These are phyloP conservation scores for Orychophragmus violaceus DNA, from an alignment of 345 rosid species.

Conservation along the genomic window DNA sequence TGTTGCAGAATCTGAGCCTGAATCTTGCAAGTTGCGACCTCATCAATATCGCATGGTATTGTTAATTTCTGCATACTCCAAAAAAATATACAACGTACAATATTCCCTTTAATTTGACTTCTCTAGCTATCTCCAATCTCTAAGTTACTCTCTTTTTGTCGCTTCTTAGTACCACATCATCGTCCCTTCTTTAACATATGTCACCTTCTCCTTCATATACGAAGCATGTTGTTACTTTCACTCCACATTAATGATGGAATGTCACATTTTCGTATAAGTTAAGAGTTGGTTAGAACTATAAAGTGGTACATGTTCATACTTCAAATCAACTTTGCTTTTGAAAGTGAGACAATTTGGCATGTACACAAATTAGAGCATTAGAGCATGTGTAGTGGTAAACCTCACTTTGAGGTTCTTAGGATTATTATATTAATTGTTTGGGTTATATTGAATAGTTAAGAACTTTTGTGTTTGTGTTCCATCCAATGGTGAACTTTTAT, in stretches of 20 bases:
- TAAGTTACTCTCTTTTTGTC: conserved; percentile 4
- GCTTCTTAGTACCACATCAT: conserved; percentile 21
- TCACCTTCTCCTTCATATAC: conserved; percentile 22
- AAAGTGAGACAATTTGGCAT: conserved; percentile 20
- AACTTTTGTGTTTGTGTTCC: too few species aligned
- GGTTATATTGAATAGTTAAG: too few species aligned
- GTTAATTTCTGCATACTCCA: conserved; percentile 14
- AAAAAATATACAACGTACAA: conserved; percentile 22
- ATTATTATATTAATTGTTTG: too few species aligned
- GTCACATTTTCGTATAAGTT: conserved; percentile 26
- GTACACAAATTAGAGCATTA: conserved; percentile 1
- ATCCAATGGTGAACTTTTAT: too few species aligned
- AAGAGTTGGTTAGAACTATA: conserved; percentile 29
- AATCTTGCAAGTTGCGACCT: conserved; percentile 44
- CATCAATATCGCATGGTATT: conserved; percentile 30
- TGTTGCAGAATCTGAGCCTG: conserved; percentile 42
- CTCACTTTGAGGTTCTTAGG: too few species aligned
- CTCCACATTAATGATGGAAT: conserved; percentile 23
- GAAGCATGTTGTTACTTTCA: conserved; percentile 26
- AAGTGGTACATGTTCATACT: conserved; percentile 15
- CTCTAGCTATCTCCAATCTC: background rate
- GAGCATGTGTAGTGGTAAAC: too few species aligned
- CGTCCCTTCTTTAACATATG: conserved; percentile 25
- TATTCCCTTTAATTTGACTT: conserved; percentile 28
- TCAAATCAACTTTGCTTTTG: conserved; percentile 14